Base-by-base conservation (phyloP, 192 early-diverging fungal species). In the Mortierella claussenii region DNA sequence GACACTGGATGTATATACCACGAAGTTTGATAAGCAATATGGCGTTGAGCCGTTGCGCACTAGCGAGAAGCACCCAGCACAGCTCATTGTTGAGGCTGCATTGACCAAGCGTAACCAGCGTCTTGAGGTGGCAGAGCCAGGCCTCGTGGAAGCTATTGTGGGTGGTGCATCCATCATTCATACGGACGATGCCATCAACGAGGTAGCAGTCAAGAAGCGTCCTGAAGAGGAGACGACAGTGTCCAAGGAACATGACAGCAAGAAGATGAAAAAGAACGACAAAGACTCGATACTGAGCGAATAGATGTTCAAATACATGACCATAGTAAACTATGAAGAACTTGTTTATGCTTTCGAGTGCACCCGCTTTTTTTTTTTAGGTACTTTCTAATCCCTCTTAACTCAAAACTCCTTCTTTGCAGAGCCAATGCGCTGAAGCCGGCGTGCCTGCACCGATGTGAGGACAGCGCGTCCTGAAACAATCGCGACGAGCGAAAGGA, bases 381-480 rank as follows among this genome's bases (percentile, higher is more conserved):
- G 18, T 9, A n/a, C 54, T 4, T 32, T 44, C 9, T 20, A 30
- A 7, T 48, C 3, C 31, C 30, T 37, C 24, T 21, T 10, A 56
- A 9, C 26, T 48, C 62, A 76, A 5, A 48, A 27, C 31, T 67
- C 50, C 59, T 76, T 76, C 64, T 75, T 75, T 24, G 37, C 45
- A 12, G 63, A 60, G 18, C 34, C 55, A 23, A 49, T 34, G 32
- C 73, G 73, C 51, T 76, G 56, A 24, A 76, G 44, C 26, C 73
- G 64, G 55, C 73, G 65, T 26, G 48, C 49, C 47, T 83, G 82
- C 32, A 82, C 67, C 18, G 55, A 30, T 30, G 80, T 74, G 43
- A 86, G 80, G 10, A 81, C 82, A 40, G 76, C 74, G 45, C 81
- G 80, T 40, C 85, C 85, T 4, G 81, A 79, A 34, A 78, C 40